These are phyloP conservation scores for Westerdykella sp. DNA, from an alignment of 2,329 filamentous ascomycete genomes.

Conservation along the genomic window DNA sequence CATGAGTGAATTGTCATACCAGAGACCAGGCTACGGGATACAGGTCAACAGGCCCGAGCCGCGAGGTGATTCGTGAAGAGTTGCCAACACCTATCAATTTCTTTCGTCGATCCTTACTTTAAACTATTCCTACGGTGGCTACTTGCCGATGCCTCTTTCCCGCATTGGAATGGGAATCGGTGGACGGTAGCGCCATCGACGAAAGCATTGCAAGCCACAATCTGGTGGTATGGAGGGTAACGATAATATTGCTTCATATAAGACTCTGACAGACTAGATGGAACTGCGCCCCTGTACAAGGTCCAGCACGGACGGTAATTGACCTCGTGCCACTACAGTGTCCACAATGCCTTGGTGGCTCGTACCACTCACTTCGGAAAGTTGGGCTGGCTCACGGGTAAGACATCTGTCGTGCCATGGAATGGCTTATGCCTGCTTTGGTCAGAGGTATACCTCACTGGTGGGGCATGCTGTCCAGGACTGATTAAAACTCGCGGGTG, in stretches of 20 bases:
- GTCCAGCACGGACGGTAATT: slow-evolving; percentile 20
- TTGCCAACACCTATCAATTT: neutral
- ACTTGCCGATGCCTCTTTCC: neutral
- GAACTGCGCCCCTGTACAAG: slow-evolving; percentile 11
- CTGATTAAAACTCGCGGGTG: slow-evolving; percentile 22
- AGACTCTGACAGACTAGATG: slow-evolving; percentile 14
- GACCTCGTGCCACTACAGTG: slow-evolving; percentile 15
- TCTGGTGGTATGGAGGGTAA: neutral
- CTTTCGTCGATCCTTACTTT: neutral
- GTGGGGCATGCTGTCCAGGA: slow-evolving; percentile 15
- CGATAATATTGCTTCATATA: slow-evolving; percentile 17
- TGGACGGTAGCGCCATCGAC: slow-evolving; percentile 1
- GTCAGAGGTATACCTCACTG: slow-evolving; percentile 12
- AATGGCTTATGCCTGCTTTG: slow-evolving; percentile 8
- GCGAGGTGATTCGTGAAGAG: neutral
- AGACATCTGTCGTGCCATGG: slow-evolving; percentile 5
- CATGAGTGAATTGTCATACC: slow-evolving; percentile 1
- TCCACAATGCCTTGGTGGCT: slow-evolving; percentile 10
- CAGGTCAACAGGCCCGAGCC: neutral
- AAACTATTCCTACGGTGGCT: neutral
- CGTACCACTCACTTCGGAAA: slow-evolving; percentile 13
- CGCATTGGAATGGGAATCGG: neutral
- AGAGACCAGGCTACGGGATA: slow-evolving; percentile 8
- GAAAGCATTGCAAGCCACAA: slow-evolving; percentile 3
- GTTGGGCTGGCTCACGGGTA: neutral